Conservation (phyloP, 2,329 filamentous ascomycete species). For the Juglanconis oblonga region DNA sequence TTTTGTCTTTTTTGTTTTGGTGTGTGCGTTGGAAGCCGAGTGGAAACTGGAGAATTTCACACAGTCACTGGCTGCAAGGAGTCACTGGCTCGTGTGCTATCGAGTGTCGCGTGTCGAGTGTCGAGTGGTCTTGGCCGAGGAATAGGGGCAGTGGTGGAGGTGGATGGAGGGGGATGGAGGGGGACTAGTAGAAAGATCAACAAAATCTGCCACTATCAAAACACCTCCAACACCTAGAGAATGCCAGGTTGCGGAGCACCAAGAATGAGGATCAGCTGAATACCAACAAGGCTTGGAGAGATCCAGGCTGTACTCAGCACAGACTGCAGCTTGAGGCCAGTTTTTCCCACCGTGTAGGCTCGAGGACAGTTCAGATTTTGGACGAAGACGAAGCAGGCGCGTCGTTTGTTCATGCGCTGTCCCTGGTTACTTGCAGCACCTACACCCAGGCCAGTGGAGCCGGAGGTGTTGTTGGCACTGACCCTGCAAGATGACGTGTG, state of each 20-base stretch:
- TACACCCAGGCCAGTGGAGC: not conserved
- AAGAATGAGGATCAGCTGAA: not conserved
- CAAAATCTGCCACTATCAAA: conserved; percentile 15
- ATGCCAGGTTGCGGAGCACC: not conserved
- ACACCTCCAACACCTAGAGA: conserved; percentile 1
- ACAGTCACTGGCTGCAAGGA: not conserved
- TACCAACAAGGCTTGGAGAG: not conserved
- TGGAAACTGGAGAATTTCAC: not conserved
- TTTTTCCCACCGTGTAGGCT: not conserved
- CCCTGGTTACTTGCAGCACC: not conserved
- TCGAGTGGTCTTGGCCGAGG: not conserved
- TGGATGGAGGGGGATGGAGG: not conserved
- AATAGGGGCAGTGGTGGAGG: not conserved
- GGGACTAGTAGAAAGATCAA: conserved; percentile 4
- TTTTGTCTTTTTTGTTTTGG: not conserved
- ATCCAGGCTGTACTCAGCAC: not conserved
- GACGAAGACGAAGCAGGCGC: not conserved
- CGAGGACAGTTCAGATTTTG: conserved; percentile 13
- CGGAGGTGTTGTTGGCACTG: not conserved
- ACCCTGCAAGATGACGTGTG: not conserved
- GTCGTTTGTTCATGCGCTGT: conserved; percentile 6
- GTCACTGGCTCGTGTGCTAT: conserved; percentile 11
- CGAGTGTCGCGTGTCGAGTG: not conserved
- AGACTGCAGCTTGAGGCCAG: conserved; percentile 12
- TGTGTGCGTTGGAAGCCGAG: not conserved